Percentiles rank a stretch among this genome's conserved stretches.
These are phyloP conservation scores for Babesia microti DNA, from an alignment of 169 alveolate species.

Conservation along the genomic window DNA sequence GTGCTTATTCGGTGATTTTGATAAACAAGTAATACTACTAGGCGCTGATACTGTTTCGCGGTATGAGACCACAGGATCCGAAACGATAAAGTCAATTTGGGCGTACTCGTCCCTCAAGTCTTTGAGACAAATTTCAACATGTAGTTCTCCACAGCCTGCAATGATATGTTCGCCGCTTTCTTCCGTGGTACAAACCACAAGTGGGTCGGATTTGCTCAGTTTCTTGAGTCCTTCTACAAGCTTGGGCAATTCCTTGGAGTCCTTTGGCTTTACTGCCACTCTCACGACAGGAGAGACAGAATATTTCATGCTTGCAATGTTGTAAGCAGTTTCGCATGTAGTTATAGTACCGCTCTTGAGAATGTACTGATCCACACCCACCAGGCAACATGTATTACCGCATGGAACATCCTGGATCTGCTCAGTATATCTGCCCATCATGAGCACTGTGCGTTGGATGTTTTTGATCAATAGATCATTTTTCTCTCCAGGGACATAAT, in stretches of 20 bases:
- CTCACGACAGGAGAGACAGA: constrained; percentile 99
- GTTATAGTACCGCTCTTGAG: constrained; percentile 96
- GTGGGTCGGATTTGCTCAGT: constrained; percentile 94
- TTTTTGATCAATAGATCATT: constrained; percentile 87
- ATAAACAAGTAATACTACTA: constrained; percentile 84
- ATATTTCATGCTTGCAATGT: constrained; percentile 96
- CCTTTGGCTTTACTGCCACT: constrained; percentile 97
- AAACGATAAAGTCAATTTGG: constrained; percentile 90
- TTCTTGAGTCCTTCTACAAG: constrained; percentile 96
- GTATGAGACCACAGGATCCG: constrained; percentile 98
- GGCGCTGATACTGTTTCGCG: constrained; percentile 94
- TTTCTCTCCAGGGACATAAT: constrained; percentile 95
- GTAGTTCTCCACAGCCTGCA: constrained; percentile 99
- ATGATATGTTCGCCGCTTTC: constrained; percentile 98
- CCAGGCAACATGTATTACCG: constrained; percentile 97
- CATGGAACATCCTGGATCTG: constrained; percentile 97
- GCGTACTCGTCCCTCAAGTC: constrained; percentile 98
- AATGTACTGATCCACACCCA: constrained; percentile 96
- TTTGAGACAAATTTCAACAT: constrained; percentile 96
- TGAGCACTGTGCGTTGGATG: constrained; percentile 95
- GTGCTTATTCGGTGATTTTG: constrained; percentile 98
- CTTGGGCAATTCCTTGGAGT: constrained; percentile 94
- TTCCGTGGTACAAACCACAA: constrained; percentile 93
- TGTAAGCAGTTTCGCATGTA: constrained; percentile 89
- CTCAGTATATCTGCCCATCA: constrained; percentile 95